A percentile compares a stretch with the other conserved stretches of the same genome.
Conservation (phyloP, 2,329 filamentous ascomycete species). For the Ceratocystiopsis minuta region DNA sequence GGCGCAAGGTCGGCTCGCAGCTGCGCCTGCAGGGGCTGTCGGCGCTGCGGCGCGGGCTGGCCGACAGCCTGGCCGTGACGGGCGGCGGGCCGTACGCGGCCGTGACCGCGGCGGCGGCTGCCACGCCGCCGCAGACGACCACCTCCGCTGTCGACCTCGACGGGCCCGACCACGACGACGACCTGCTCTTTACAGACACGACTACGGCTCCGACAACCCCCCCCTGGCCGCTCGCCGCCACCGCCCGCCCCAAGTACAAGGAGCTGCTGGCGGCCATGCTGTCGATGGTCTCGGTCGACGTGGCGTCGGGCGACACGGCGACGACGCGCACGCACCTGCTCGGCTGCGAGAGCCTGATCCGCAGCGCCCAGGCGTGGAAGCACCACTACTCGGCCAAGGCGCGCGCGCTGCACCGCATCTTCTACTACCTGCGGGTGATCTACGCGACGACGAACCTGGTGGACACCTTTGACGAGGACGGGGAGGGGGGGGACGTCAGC, state of each 20-base stretch:
- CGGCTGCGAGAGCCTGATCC: conserved; percentile 13
- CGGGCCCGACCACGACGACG: conserved; percentile 18
- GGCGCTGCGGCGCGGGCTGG: too few species aligned
- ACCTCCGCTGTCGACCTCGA: conserved; percentile 22
- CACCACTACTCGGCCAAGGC: conserved; percentile 23
- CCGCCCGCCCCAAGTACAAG: conserved; percentile 28
- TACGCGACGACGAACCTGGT: conserved; percentile 17
- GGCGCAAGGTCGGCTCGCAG: too few species aligned
- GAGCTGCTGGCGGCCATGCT: conserved; percentile 22
- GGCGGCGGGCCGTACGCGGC: conserved; percentile 21
- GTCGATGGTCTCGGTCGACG: conserved; percentile 21
- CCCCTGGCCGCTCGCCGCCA: conserved; percentile 31
- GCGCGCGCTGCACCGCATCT: conserved; percentile 22
- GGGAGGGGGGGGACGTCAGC: conserved; percentile 25
- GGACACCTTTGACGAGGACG: conserved; percentile 7
- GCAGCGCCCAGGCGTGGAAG: conserved; percentile 25
- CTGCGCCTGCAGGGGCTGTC: too few species aligned
- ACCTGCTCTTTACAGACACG: conserved; percentile 28
- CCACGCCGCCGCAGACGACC: conserved; percentile 18
- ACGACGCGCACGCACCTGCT: conserved; percentile 13
- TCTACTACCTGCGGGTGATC: conserved; percentile 26
- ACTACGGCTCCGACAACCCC: conserved; percentile 28
- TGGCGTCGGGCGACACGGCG: conserved; percentile 37
- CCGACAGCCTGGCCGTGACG: conserved; percentile 19
- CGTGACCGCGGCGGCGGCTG: conserved; percentile 22